phyloP scores from a whole-genome alignment of 2,329 filamentous ascomycete species.

The Knoxdaviesia proteae region DNA sequence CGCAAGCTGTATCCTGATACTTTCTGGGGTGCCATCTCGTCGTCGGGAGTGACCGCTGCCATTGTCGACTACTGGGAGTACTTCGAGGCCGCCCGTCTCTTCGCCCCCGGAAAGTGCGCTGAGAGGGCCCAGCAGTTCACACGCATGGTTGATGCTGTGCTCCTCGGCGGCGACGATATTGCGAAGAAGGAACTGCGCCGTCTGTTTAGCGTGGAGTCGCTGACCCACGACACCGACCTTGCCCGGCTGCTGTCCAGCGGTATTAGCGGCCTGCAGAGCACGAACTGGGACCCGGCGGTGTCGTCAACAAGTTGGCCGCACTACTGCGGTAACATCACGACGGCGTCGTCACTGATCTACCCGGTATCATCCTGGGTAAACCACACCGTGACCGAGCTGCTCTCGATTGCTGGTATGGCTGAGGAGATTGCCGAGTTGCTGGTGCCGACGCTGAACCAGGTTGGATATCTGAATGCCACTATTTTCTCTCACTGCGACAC shows the following conservation, averaged over 20 bases:
- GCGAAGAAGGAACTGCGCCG: constrained; percentile 22
- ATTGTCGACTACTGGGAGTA: constrained; percentile 59
- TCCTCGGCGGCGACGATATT: constrained; percentile 17
- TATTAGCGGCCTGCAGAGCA: constrained; percentile 22
- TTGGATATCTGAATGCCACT: constrained; percentile 20
- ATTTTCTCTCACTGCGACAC: constrained; percentile 8
- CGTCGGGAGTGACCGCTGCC: constrained; percentile 58
- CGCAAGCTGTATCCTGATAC: constrained; percentile 58
- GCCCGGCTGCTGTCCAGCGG: constrained; percentile 19
- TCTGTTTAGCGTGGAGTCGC: constrained; percentile 23
- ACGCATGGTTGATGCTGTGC: constrained; percentile 27
- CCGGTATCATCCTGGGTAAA: background rate
- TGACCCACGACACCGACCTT: constrained; percentile 25
- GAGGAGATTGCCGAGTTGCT: constrained; percentile 16
- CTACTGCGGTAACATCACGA: constrained; percentile 27
- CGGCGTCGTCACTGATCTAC: constrained; percentile 16
- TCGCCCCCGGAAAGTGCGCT: constrained; percentile 38
- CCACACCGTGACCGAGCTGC: constrained; percentile 15
- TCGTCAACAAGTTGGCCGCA: constrained; percentile 19
- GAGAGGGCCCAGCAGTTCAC: constrained; percentile 36
- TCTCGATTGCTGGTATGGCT: constrained; percentile 19
- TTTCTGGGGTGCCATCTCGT: constrained; percentile 62
- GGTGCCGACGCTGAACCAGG: constrained; percentile 28
- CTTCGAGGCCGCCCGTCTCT: constrained; percentile 27
- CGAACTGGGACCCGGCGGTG: constrained; percentile 31